Evolutionary conservation across 202 grass and related monocot genomes (phyloP), one percentile per base, ranked within the genome.

Genomic region (Digitaria exilis): DNA sequence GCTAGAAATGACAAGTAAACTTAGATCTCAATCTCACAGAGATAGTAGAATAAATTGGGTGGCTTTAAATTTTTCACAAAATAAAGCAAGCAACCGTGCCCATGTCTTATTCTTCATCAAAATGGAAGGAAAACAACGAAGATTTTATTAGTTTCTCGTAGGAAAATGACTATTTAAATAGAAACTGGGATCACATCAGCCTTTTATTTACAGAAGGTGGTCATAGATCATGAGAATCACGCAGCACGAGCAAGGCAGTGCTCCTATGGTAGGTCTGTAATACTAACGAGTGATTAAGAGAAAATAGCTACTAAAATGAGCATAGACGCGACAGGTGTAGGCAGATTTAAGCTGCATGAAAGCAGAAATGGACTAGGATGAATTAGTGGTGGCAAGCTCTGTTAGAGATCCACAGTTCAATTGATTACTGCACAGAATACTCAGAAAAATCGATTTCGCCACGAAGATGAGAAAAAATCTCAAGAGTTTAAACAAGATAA

Each of bases 21-120:
- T 69, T 45, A 82, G 22, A 82, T 79, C 68, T 83, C 2, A 83
- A 68, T 28, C 30, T 73, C 67, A 31, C 16, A 65, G 10, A 71
- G 16, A 61, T 1, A 74, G 15, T 34, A 59, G 4, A 45, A 41
- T 43, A 30, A 39, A 54, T 19, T 52, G 3, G 48, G 15, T n/a
- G 7, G 46, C 46, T 57, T 69, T 64, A 31, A 86, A 35, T 3
- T 78, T 72, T 4, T 67, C 14, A 24, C 6, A 58, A 25, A 70
- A 21, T 39, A 39, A 71, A 77, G 35, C 21, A 76, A 22, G 46
- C 15, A 57, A 30, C 14, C 29, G 2, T 72, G 6, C 4, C 26
- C 1, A 16, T 64, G 60, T 69, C 10, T 58, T 37, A 77, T 58
- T 71, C 34, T 42, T 64, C 19, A 45, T 16, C 21, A 35, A 60